Conservation (phyloP, 176 grass and related monocot species). For the Poa pratensis region DNA sequence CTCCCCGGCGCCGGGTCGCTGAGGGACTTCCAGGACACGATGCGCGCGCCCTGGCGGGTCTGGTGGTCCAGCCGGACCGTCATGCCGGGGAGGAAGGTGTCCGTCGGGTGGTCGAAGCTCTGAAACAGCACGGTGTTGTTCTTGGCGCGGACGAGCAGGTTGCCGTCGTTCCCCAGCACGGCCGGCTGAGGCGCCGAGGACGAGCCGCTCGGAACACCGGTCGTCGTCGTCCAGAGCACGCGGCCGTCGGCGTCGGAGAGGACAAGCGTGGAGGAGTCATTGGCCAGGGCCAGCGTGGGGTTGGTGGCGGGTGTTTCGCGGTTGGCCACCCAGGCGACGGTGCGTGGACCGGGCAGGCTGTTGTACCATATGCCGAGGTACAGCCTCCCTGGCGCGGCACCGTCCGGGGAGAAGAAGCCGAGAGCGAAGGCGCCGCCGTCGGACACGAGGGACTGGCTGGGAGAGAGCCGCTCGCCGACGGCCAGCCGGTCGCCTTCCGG, state of each 20-base stretch:
- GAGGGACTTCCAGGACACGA: slow-evolving; percentile 50
- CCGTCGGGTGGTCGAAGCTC: slow-evolving; percentile 55
- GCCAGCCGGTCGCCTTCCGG: slow-evolving; percentile 28
- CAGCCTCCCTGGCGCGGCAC: not conserved
- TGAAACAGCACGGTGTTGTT: slow-evolving; percentile 33
- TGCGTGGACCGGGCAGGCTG: not conserved
- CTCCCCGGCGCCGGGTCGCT: slow-evolving; percentile 44
- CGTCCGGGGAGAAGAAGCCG: slow-evolving; percentile 32
- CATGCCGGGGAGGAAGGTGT: slow-evolving; percentile 54
- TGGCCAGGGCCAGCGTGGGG: not conserved
- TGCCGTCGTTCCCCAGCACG: slow-evolving; percentile 46
- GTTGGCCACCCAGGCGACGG: slow-evolving; percentile 42
- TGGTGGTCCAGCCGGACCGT: slow-evolving; percentile 24
- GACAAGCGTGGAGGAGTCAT: slow-evolving; percentile 25
- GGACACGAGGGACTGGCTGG: not conserved
- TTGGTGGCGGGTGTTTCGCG: not conserved
- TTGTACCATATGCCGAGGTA: slow-evolving; percentile 45
- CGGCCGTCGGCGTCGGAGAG: slow-evolving; percentile 26
- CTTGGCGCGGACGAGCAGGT: slow-evolving; percentile 35
- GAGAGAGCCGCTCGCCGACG: slow-evolving; percentile 19
- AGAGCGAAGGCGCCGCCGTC: slow-evolving; percentile 25
- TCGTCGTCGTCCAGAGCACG: slow-evolving; percentile 27
- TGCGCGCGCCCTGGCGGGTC: not conserved
- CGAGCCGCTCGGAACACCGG: not conserved
- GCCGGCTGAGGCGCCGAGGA: not conserved